These are phyloP conservation scores for Euphorbia celastroides DNA, from an alignment of 441 rosid genomes.

Conservation along the genomic window DNA sequence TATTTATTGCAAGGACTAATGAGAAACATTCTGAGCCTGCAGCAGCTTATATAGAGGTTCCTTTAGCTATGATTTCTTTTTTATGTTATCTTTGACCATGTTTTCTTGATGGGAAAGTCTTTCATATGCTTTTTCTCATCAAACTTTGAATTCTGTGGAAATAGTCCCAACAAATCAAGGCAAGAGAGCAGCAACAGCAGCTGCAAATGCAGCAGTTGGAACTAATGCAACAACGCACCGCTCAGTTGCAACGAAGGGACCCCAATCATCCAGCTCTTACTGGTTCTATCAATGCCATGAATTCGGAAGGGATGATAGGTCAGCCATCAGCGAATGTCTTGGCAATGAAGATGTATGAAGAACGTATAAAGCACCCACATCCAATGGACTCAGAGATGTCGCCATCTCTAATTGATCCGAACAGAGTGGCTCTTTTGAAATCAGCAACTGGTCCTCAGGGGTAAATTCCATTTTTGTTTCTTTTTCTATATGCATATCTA, in stretches of 20 bases:
- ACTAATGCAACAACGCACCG: conserved; percentile 51
- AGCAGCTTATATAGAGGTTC: conserved; percentile 45
- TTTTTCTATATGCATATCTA: background rate
- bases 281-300: conserved; percentile 37
- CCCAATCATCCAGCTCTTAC: conserved; percentile 42
- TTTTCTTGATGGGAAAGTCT: no score
- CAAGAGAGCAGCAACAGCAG: no score
- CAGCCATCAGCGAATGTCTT: conserved; percentile 54
- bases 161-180: no score
- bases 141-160: no score
- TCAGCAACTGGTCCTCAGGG: conserved; percentile 44
- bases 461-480: conserved; percentile 23
- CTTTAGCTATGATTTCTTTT: no score
- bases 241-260: conserved; percentile 54
- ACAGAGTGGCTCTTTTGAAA: conserved; percentile 46
- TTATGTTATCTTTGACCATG: no score
- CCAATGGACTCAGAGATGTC: conserved; percentile 49
- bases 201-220: conserved; percentile 62
- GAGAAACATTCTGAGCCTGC: conserved; percentile 46
- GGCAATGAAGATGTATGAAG: conserved; percentile 66
- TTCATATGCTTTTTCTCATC: no score
- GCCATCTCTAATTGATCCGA: conserved; percentile 44
- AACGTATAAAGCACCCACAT: conserved; percentile 49
- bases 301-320: conserved; percentile 55
- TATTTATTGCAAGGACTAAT: conserved; percentile 41